A percentile compares a stretch with the other conserved stretches of the same genome.
Evolutionary conservation across 352 stramenopile species (phyloP).

Genomic region (Plasmopara muralis): DNA sequence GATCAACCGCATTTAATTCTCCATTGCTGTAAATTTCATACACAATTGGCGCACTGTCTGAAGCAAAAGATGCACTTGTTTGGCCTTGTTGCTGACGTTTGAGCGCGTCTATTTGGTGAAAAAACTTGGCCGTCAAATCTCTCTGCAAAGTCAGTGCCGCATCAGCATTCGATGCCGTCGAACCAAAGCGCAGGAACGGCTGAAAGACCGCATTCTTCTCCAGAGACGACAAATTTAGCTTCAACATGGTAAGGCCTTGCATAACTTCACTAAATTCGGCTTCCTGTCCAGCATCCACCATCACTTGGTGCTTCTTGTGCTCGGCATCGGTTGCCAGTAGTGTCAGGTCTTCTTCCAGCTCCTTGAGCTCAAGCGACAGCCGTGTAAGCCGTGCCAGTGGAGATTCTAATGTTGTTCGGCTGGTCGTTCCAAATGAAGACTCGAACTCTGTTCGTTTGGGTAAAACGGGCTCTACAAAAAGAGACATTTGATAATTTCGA

Average conservation of each 20-base stretch:
- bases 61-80: slow-evolving; percentile 2
- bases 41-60: slow-evolving; percentile 38
- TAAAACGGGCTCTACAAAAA: slow-evolving; percentile 37
- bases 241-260: slow-evolving; percentile 47
- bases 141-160: slow-evolving; percentile 50
- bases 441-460: slow-evolving; percentile 53
- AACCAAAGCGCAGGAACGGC: slow-evolving; percentile 40
- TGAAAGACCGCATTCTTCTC: slow-evolving; percentile 50
- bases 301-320: slow-evolving; percentile 39
- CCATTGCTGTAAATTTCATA: slow-evolving; percentile 81
- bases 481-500: slow-evolving; percentile 4
- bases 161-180: slow-evolving; percentile 21
- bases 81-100: slow-evolving; percentile 36
- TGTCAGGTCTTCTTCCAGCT: slow-evolving; percentile 57
- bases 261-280: slow-evolving; percentile 63
- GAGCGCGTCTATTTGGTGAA: slow-evolving; percentile 55
- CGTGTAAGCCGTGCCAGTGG: slow-evolving; percentile 65
- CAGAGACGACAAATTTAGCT: slow-evolving; percentile 54
- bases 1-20: slow-evolving; percentile 60
- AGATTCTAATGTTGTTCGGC: slow-evolving; percentile 39
- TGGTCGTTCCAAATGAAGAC: slow-evolving; percentile 13
- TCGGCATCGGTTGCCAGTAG: slow-evolving; percentile 37
- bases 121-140: slow-evolving; percentile 64
- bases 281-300: slow-evolving; percentile 60
- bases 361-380: slow-evolving; percentile 60